Conservation (phyloP, 352 stramenopile species). For the Bremia lactucae region DNA sequence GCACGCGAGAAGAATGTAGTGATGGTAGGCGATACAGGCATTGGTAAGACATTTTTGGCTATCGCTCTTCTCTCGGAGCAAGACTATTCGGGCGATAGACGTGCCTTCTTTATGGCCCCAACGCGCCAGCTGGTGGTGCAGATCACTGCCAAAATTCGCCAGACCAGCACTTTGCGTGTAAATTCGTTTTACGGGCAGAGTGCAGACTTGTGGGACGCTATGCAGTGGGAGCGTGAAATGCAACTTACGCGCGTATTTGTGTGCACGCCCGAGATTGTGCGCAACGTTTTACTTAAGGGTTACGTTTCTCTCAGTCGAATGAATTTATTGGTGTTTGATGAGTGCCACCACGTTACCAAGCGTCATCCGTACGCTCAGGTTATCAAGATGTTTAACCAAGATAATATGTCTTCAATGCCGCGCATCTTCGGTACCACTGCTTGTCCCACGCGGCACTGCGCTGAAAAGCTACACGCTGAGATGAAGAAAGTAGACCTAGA, state of each 20-base stretch:
- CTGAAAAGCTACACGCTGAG: slow-evolving; percentile 52
- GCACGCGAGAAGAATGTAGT: slow-evolving; percentile 70
- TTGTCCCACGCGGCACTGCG: slow-evolving; percentile 60
- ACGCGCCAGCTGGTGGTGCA: slow-evolving; percentile 76
- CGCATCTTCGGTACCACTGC: slow-evolving; percentile 83
- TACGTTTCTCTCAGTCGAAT: slow-evolving; percentile 69
- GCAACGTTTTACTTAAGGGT: slow-evolving; percentile 73
- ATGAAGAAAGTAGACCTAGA: slow-evolving; percentile 64
- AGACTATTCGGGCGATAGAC: slow-evolving; percentile 50
- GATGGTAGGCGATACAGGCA: slow-evolving; percentile 75
- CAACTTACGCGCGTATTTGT: slow-evolving; percentile 60
- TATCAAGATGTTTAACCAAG: slow-evolving; percentile 71
- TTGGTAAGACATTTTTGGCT: slow-evolving; percentile 79
- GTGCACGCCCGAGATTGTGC: slow-evolving; percentile 80
- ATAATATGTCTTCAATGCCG: slow-evolving; percentile 24
- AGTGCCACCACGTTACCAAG: slow-evolving; percentile 86
- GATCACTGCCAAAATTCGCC: slow-evolving; percentile 63
- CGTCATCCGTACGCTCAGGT: slow-evolving; percentile 84
- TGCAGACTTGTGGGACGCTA: slow-evolving; percentile 51
- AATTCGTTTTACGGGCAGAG: slow-evolving; percentile 39
- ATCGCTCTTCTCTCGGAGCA: slow-evolving; percentile 67
- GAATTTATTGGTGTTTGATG: slow-evolving; percentile 85
- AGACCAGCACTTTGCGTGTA: slow-evolving; percentile 45
- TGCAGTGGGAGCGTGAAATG: slow-evolving; percentile 52
- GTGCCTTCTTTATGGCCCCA: slow-evolving; percentile 74